Percentiles rank a stretch among this genome's conserved stretches.
phyloP scores from a whole-genome alignment of 768 basidiomycete genomes.

The Leccinum longicurvipes region DNA sequence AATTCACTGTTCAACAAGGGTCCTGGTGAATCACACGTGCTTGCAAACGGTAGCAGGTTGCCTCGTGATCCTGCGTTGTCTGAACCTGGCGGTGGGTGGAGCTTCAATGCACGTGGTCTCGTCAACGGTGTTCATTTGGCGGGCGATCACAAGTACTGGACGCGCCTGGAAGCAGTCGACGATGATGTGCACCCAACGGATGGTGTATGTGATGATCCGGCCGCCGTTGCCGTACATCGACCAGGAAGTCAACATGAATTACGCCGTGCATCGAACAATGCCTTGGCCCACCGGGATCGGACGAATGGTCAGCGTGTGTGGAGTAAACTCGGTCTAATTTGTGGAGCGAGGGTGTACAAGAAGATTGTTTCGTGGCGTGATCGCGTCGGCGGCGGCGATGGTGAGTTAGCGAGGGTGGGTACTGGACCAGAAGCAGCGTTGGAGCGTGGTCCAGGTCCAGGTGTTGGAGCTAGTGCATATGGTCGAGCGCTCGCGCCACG shows the following conservation, averaged over 20 bases:
- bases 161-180: neutral
- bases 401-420: neutral
- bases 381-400: neutral
- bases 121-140: neutral
- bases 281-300: neutral
- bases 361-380: conserved; percentile 11
- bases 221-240: conserved; percentile 4
- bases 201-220: conserved; percentile 13
- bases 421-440: neutral
- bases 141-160: neutral
- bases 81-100: neutral
- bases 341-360: conserved; percentile 4
- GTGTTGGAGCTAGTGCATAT: neutral
- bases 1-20: neutral
- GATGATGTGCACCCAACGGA: neutral
- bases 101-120: neutral
- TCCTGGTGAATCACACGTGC: neutral
- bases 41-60: neutral
- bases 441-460: neutral
- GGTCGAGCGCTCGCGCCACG: conserved; percentile 7
- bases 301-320: neutral
- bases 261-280: neutral
- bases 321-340: conserved; percentile 1
- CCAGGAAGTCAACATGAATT: neutral
- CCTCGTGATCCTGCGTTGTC: neutral